These are phyloP conservation scores for Acer yangbiense DNA, from an alignment of 345 rosid species.

Conservation along the genomic window DNA sequence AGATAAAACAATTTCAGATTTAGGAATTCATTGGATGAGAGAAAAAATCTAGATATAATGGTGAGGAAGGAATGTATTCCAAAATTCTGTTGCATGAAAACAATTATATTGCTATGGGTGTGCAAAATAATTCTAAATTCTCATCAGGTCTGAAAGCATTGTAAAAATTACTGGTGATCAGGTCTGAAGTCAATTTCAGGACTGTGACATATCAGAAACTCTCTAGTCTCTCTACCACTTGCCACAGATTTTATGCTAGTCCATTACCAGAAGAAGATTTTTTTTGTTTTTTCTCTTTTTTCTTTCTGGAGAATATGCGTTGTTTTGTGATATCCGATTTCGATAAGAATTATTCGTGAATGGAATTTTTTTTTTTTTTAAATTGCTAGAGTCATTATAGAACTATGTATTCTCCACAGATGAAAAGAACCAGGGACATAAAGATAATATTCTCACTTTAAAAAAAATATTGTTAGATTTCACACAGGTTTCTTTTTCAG, in stretches of 20 bases:
- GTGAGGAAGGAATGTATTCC: background rate
- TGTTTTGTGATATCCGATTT: background rate
- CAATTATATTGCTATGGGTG: slow-evolving; percentile 1
- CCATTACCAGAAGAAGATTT: background rate
- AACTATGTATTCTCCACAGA: background rate
- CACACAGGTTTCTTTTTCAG: background rate
- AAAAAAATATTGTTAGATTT: background rate
- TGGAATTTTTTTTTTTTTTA: too few species aligned
- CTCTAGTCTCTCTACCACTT: background rate
- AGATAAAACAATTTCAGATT: slow-evolving; percentile 9
- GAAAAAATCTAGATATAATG: background rate
- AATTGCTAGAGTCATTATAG: background rate
- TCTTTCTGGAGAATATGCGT: background rate
- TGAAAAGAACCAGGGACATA: background rate
- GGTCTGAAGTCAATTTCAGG: background rate
- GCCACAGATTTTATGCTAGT: background rate
- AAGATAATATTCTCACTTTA: background rate
- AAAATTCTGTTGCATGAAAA: slow-evolving; percentile 11
- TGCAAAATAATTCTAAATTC: slow-evolving; percentile 16
- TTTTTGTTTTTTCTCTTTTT: too few species aligned
- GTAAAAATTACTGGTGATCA: background rate
- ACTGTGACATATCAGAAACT: background rate
- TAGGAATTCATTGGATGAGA: background rate
- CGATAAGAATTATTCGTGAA: background rate
- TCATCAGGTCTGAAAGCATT: background rate